Conservation (phyloP, 257 asterid species). For the Salvia miltiorrhiza region DNA sequence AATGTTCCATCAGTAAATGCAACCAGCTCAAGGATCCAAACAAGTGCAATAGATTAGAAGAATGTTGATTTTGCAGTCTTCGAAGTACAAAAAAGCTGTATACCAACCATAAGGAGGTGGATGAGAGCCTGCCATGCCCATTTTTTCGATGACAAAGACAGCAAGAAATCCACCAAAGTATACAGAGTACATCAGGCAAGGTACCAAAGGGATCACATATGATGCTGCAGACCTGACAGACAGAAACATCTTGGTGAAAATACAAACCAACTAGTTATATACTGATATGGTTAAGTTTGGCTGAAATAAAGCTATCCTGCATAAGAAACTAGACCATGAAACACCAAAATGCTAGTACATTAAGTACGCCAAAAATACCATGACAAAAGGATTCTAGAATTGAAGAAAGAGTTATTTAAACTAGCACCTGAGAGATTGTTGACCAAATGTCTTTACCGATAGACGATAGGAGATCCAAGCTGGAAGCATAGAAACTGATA, state of each 20-base stretch:
- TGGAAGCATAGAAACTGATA: constrained; percentile 72
- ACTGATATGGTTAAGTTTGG: not conserved
- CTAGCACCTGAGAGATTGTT: constrained; percentile 69
- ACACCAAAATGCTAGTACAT: not conserved
- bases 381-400: not conserved
- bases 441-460: constrained; percentile 55
- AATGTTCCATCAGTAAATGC: not conserved
- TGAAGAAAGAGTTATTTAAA: constrained; percentile 17
- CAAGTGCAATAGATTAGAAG: constrained; percentile 11
- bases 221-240: constrained; percentile 73
- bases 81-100: constrained; percentile 11
- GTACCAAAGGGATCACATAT: constrained; percentile 71
- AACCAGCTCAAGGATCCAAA: not conserved
- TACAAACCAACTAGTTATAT: constrained; percentile 14
- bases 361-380: not conserved
- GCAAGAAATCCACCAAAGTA: constrained; percentile 92
- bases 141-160: constrained; percentile 80
- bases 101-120: constrained; percentile 93
- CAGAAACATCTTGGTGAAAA: constrained; percentile 27
- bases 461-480: constrained; percentile 73
- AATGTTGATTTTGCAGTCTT: constrained; percentile 4
- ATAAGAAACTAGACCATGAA: constrained; percentile 13
- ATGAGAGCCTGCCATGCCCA: constrained; percentile 91
- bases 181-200: constrained; percentile 67
- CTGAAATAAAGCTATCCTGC: not conserved